phyloP scores from a whole-genome alignment of 805 yeast species.

The Metschnikowia corniflorae region DNA sequence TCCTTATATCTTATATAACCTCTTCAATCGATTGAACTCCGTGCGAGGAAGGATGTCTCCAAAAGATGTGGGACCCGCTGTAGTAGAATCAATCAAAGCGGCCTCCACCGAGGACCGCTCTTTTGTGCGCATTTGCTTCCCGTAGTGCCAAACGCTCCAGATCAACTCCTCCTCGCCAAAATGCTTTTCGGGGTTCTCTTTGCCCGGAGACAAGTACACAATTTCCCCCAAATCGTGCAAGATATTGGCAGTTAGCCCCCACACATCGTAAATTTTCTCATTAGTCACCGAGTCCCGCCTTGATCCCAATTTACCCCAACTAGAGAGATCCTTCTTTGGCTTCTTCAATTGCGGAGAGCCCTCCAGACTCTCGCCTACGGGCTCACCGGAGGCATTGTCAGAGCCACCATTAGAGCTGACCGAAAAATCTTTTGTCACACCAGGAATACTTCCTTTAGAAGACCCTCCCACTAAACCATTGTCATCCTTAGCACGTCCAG shows the following conservation, averaged over 20 bases:
- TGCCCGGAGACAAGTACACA: constrained; percentile 26
- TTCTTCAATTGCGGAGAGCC: constrained; percentile 2
- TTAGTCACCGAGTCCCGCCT: constrained; percentile 37
- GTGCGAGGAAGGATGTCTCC: constrained; percentile 42
- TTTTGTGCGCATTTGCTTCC: constrained; percentile 49
- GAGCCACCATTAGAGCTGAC: not conserved
- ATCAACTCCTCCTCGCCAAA: constrained; percentile 68
- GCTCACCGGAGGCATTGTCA: not conserved
- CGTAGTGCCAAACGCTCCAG: constrained; percentile 49
- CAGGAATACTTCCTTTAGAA: not conserved
- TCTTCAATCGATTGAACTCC: constrained; percentile 41
- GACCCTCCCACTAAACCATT: not conserved
- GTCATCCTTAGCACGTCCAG: not conserved
- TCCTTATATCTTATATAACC: constrained; percentile 30
- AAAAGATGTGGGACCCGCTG: constrained; percentile 24
- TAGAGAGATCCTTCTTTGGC: constrained; percentile 17
- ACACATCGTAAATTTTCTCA: constrained; percentile 59
- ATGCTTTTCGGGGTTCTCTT: constrained; percentile 12
- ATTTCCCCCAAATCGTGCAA: constrained; percentile 66
- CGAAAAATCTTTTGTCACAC: not conserved
- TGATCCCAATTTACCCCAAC: constrained; percentile 41
- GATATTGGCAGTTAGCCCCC: constrained; percentile 83
- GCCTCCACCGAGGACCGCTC: constrained; percentile 53
- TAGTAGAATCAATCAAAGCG: constrained; percentile 42
- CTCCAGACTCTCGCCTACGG: constrained; percentile 2